Evolutionary conservation across 2,329 filamentous ascomycete species (phyloP).

Genomic region (Colletotrichum chrysophilum): DNA sequence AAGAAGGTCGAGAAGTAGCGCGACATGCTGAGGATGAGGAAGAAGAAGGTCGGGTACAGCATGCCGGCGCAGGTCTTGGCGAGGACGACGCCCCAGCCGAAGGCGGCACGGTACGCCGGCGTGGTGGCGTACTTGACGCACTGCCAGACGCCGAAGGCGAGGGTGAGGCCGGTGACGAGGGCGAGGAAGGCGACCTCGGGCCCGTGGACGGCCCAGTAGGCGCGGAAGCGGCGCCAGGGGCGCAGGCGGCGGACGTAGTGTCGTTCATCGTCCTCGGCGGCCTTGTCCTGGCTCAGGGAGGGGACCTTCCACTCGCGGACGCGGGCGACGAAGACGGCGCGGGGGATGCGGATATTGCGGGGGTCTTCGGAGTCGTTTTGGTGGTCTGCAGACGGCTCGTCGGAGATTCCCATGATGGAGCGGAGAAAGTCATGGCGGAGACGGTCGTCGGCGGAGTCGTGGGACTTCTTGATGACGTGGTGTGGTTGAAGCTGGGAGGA

Average conservation of each 20-base stretch:
- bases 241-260: slow-evolving; percentile 51
- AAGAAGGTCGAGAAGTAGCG: slow-evolving; percentile 59
- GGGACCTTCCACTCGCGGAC: slow-evolving; percentile 54
- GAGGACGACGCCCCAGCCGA: slow-evolving; percentile 61
- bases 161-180: slow-evolving; percentile 50
- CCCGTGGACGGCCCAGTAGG: slow-evolving; percentile 61
- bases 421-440: slow-evolving; percentile 56
- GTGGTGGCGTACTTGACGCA: slow-evolving; percentile 55
- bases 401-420: slow-evolving; percentile 50
- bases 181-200: slow-evolving; percentile 54
- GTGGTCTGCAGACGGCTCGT: slow-evolving; percentile 22
- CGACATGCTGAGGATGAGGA: slow-evolving; percentile 63
- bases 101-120: slow-evolving; percentile 48
- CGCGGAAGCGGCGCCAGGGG: slow-evolving; percentile 48
- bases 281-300: slow-evolving; percentile 50
- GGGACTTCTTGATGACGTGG: slow-evolving; percentile 43
- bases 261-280: slow-evolving; percentile 50
- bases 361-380: slow-evolving; percentile 31
- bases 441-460: slow-evolving; percentile 28
- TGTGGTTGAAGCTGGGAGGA: slow-evolving; percentile 43
- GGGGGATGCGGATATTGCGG: slow-evolving; percentile 42
- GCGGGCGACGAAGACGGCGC: slow-evolving; percentile 48
- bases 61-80: slow-evolving; percentile 61
- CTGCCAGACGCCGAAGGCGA: slow-evolving; percentile 61
- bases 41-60: slow-evolving; percentile 63